Base-by-base conservation (phyloP, 1,284 basidiomycete genomes). In the Singerocomus inundabilis region DNA sequence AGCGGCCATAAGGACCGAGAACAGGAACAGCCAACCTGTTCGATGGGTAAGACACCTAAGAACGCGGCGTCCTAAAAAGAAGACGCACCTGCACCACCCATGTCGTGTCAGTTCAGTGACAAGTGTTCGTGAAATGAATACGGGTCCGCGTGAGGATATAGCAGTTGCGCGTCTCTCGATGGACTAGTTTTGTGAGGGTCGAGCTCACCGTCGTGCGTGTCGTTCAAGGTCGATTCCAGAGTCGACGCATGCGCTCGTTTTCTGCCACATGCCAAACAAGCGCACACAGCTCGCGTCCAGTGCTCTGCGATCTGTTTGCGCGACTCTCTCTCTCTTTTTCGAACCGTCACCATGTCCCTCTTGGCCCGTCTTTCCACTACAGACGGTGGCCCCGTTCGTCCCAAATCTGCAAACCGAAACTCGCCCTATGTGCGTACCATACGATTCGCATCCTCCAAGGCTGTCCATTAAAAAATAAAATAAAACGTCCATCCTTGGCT, bases 21-120 rank as follows among this genome's bases (percentile, higher is more conserved):
- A 93, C 61, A 97, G 81, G 73, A 95, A 97, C 57, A 97, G 73
- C 94, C 93, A 96, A 69, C 91, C 92, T 95, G 58, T 24, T 26
- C 21, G 2, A 25, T 6, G 30, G 41, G 42, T 31, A n/a, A 43
- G 12, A 24, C 13, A 25, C 16, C 13, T 31, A 5, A 48, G 44
- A 33, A 29, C 21, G 4, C 18, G 3, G 29, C 29, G 28, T 21
- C 12, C 24, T 32, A 31, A 15, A 25, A 30, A 41, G 24, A 41
- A 52, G 35, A 66, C 62, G 37, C 11, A 67, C 63, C 63, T 53
- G 63, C 49, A 21, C 62, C 63, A 33, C 63, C 66, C 63, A 64
- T 67, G 47, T 46, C 44, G 54, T 48, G 41, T 50, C 25, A 30
- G 36, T 8, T 37, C 30, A 5, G 25, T 28, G 26, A 36, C 25